Evolutionary conservation across 2,329 filamentous ascomycete genomes (phyloP).

Genomic region (Sporothrix schenckii): DNA sequence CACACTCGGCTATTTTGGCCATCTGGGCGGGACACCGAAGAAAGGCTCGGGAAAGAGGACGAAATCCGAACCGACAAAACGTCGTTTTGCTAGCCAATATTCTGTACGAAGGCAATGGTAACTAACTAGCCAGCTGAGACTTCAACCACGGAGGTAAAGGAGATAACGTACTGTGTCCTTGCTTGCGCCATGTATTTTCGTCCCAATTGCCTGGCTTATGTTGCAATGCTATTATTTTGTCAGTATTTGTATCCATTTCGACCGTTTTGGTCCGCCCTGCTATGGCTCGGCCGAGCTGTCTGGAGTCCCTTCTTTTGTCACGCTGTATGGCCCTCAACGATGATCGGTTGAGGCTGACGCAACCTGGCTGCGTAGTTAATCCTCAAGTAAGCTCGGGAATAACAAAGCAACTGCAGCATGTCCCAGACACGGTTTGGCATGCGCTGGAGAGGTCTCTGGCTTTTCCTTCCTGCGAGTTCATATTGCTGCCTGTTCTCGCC

Average conservation of each 20-base stretch:
- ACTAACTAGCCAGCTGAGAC: neutral
- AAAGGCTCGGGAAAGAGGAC: neutral
- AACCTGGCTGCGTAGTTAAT: neutral
- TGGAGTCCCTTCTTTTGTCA: neutral
- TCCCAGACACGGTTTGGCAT: neutral
- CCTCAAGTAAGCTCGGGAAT: neutral
- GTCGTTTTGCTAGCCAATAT: neutral
- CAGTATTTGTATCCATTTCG: neutral
- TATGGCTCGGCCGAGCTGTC: neutral
- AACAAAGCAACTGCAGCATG: neutral
- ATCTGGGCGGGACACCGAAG: conserved; percentile 3
- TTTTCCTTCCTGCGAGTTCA: neutral
- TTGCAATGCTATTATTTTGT: neutral
- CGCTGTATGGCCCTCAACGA: neutral
- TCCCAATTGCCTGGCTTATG: conserved; percentile 1
- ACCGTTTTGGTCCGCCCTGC: neutral
- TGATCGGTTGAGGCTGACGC: neutral
- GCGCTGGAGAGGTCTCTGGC: neutral
- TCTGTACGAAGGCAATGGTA: no score
- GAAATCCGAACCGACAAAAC: neutral
- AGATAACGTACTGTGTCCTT: neutral
- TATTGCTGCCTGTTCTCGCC: neutral
- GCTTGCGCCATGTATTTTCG: neutral
- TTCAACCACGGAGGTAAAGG: neutral
- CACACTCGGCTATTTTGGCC: neutral